Evolutionary conservation across 257 asterid genomes (phyloP).

Genomic region (Plantago elongata): DNA sequence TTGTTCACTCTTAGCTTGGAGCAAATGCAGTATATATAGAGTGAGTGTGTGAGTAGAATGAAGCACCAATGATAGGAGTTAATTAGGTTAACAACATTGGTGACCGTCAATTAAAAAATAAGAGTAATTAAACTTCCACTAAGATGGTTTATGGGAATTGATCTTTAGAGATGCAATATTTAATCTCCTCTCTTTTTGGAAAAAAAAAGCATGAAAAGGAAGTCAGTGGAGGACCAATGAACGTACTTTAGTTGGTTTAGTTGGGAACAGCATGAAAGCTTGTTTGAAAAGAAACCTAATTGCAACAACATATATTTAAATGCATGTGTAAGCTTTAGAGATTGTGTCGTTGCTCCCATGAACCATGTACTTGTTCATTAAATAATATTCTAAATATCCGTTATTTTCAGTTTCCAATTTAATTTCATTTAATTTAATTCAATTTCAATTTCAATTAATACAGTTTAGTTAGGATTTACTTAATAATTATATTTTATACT

Average conservation of each 20-base stretch:
- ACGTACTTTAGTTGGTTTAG: slow-evolving; percentile 7
- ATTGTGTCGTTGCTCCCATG: too few species aligned
- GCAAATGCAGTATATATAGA: too few species aligned
- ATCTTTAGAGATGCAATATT: not conserved
- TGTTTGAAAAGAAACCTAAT: not conserved
- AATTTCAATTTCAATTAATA: too few species aligned
- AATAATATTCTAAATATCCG: too few species aligned
- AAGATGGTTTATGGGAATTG: not conserved
- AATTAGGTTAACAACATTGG: not conserved
- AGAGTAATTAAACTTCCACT: slow-evolving; percentile 2
- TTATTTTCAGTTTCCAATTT: too few species aligned
- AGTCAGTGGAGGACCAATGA: slow-evolving; percentile 9
- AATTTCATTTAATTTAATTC: too few species aligned
- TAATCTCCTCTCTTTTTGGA: slow-evolving; percentile 9
- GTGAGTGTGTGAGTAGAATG: not conserved
- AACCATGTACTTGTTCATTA: too few species aligned
- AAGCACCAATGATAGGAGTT: not conserved
- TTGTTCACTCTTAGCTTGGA: too few species aligned
- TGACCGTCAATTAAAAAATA: not conserved
- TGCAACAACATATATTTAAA: not conserved
- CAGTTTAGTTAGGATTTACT: too few species aligned
- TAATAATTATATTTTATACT: too few species aligned
- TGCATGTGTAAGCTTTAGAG: too few species aligned
- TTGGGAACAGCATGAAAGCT: slow-evolving; percentile 8
- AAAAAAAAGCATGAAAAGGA: not conserved